Evolutionary conservation across 768 basidiomycete species (phyloP), one percentile per base, ranked within the genome.

Genomic region (Paxillus rubicundulus): DNA sequence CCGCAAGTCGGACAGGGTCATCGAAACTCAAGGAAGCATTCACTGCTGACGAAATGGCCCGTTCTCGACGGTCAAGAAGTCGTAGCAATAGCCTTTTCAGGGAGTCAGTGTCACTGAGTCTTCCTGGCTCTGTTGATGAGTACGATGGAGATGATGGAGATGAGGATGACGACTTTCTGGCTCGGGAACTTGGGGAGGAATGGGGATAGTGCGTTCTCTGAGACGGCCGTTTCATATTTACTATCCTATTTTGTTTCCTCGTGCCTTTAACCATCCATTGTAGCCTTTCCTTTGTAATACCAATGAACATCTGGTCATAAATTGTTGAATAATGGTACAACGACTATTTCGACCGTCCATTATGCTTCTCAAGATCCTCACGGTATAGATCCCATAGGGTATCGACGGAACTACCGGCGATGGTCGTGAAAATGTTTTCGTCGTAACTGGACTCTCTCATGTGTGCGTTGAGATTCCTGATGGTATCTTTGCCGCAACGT

Each of bases 151-250:
- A 74, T 1, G 78, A 74, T 12, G 78, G 77, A 0, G 82, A 82
- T 1, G 78, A 80, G 2, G 87, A 87, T 4, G 87, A 89, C 38
- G 88, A 90, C 64, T 89, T 89, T 64, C 72, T 90, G n/a, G 83
- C 87, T n/a, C 77, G 84, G 36, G 89, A 87, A 62, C 73, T 91
- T 58, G 86, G 82, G 63, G 86, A 86, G 64, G 87, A 89, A 54
- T 82, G 78, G 82, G 85, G 87, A 81, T 90, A 84, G 69, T 59
- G 14, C 34, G 10, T 44, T 46, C 4, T 16, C 4, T 21, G 27
- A 21, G 37, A 14, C 18, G 30, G 45, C 30, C 18, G 36, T 20
- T 42, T 30, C 30, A 5, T 32, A 48, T 55, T 34, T 43, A 47
- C 46, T 13, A 18, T 52, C 33, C 32, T 46, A 45, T 49, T 45